These are phyloP conservation scores for Pyricularia sp. DNA, from an alignment of 2,329 filamentous ascomycete genomes.

Conservation along the genomic window DNA sequence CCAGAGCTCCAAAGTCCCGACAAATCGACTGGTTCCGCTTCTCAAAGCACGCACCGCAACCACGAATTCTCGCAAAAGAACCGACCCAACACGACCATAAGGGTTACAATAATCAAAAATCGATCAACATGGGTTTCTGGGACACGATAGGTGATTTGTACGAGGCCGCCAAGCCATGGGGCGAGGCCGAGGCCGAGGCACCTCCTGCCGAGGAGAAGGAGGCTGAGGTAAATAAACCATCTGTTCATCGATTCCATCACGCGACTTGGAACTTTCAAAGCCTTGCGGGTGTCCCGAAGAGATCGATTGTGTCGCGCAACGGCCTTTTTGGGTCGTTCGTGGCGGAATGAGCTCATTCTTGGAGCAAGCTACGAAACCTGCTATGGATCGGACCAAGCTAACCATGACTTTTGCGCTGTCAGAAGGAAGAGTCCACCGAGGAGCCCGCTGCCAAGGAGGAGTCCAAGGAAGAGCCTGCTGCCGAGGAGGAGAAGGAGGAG, in stretches of 20 bases:
- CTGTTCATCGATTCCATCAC: neutral
- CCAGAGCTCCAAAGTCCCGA: slow-evolving; percentile 1
- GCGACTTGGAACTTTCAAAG: neutral
- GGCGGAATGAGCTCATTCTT: neutral
- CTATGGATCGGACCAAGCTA: neutral
- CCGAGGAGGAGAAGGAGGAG: slow-evolving; percentile 35
- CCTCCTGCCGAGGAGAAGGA: slow-evolving; percentile 46
- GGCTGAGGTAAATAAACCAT: slow-evolving; percentile 31
- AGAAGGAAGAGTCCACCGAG: neutral
- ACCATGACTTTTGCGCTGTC: neutral
- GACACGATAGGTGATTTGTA: slow-evolving; percentile 50
- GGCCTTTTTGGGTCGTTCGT: neutral
- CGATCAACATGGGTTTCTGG: slow-evolving; percentile 52
- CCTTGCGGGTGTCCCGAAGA: neutral
- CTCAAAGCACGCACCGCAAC: neutral
- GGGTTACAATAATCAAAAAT: slow-evolving; percentile 15
- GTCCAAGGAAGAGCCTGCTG: slow-evolving; percentile 2
- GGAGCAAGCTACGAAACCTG: neutral
- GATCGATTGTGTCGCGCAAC: neutral
- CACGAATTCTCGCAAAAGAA: slow-evolving; percentile 2
- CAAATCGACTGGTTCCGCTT: neutral
- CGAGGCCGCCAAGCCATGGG: slow-evolving; percentile 53
- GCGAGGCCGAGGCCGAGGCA: slow-evolving; percentile 52
- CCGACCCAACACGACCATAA: slow-evolving; percentile 12
- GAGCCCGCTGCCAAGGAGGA: slow-evolving; percentile 10